Evolutionary conservation across 306 rosid species (phyloP), one percentile per base, ranked within the genome.

Genomic region (Prunus davidiana): DNA sequence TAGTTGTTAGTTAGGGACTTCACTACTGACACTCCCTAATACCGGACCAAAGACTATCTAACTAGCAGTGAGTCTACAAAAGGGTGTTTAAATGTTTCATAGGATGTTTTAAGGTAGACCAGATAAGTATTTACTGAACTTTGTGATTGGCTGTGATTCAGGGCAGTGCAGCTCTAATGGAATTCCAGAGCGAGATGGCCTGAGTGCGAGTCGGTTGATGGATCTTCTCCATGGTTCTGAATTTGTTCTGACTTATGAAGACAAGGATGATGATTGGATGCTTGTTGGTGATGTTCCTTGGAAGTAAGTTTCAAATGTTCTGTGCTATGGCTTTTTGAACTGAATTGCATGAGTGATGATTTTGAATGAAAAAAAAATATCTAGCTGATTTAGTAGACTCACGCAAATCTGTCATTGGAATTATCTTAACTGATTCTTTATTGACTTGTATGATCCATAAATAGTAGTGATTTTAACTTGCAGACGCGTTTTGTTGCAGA

Each of bases 241-340:
- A 71, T 90, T 90, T 68, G 99, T 90, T 75, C 89, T 92, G 64
- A 92, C 99, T 13, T 95, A 87, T 77, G 96, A 95, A 87, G 99
- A 95, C 83, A 92, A 79, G 83, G 99, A 95, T 74, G 97, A 94
- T 34, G 99, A 95, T 50, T 95, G 99, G 99, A 95, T 95, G 99
- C 97, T 95, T 67, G 99, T 91, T 62, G 97, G 97, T 66, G 97
- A 95, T 82, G 98, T 95, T 80, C 98, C 98, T 9, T 95, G 98
- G 98, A 89, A 77, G 98, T 95, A 88, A 77, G 97, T 85, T 69
- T 74, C 69, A 56, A 80, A 71, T 79, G 64, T 25, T 49, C 24
- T 62, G 5, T 61, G 43, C 15, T 28, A 12, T 52, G 77, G 68
- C 69, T 55, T 60, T 22, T 50, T 10, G 11, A 18, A 25, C 34